Percentiles rank a stretch among this genome's conserved stretches.
Evolutionary conservation across 2,329 filamentous ascomycete genomes (phyloP).

Genomic region (Myriosclerotinia duriaeana): DNA sequence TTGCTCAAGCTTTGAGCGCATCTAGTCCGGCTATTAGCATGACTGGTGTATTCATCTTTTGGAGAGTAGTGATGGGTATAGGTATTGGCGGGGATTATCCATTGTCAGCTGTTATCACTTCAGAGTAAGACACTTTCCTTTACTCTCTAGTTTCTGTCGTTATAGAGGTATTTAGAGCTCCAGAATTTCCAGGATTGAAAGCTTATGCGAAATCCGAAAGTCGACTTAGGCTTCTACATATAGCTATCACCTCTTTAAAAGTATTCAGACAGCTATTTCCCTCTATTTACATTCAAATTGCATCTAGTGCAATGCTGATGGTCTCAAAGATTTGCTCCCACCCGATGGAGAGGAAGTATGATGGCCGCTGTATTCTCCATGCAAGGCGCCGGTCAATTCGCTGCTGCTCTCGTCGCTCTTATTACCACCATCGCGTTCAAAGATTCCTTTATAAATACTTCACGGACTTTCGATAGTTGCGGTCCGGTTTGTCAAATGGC

Average conservation of each 20-base stretch:
- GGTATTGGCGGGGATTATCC: conserved; percentile 84
- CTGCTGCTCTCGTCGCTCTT: conserved; percentile 67
- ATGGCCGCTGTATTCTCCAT: conserved; percentile 82
- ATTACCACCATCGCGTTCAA: conserved; percentile 67
- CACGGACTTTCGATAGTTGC: conserved; percentile 52
- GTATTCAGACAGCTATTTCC: background rate
- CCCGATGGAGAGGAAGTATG: conserved; percentile 79
- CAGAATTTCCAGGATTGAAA: too few species aligned
- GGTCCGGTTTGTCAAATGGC: conserved; percentile 63
- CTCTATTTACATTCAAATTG: background rate
- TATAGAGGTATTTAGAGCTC: background rate
- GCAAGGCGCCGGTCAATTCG: conserved; percentile 79
- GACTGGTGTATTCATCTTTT: conserved; percentile 66
- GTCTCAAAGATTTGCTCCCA: conserved; percentile 67
- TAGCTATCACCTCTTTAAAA: background rate
- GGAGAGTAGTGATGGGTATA: conserved; percentile 75
- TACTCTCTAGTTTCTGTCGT: background rate
- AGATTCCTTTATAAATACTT: conserved; percentile 46
- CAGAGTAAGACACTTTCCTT: conserved; percentile 53
- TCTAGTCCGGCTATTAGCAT: conserved; percentile 60
- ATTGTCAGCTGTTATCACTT: conserved; percentile 69
- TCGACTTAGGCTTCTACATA: background rate
- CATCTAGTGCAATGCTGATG: background rate
- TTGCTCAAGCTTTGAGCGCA: conserved; percentile 64
- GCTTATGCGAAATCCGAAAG: too few species aligned